phyloP scores from a whole-genome alignment of 306 rosid genomes.

The Erythrophleum fordii region DNA sequence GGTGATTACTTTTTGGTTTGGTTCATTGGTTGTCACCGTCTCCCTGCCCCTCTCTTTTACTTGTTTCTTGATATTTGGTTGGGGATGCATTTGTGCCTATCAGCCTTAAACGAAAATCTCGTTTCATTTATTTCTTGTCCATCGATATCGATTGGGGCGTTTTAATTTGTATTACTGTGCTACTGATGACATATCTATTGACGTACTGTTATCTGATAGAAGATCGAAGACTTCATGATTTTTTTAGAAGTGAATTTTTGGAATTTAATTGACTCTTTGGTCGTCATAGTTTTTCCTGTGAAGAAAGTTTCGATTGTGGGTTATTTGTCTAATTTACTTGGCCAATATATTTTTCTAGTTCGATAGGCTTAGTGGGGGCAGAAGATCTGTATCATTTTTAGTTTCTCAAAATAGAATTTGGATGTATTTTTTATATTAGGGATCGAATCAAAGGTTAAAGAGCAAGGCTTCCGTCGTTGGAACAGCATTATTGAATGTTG shows the following conservation, averaged over 20 bases:
- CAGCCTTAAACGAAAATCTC: neutral
- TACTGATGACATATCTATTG: constrained; percentile 13
- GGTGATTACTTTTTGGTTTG: constrained; percentile 17
- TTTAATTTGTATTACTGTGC: neutral
- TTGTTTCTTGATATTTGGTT: constrained; percentile 1
- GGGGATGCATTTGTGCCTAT: constrained; percentile 22
- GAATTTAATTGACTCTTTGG: constrained; percentile 35
- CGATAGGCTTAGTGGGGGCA: neutral
- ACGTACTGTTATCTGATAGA: neutral
- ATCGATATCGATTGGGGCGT: neutral
- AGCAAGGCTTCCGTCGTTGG: constrained; percentile 73
- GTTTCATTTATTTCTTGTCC: neutral
- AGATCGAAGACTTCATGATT: neutral
- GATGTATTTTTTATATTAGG: constrained; percentile 50
- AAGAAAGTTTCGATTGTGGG: neutral
- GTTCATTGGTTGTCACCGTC: constrained; percentile 16
- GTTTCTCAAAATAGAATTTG: constrained; percentile 18
- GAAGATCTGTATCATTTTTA: neutral
- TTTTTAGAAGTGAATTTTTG: neutral
- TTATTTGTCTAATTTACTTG: neutral
- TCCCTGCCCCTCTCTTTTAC: neutral
- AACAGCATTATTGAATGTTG: constrained; percentile 75
- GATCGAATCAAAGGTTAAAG: constrained; percentile 69
- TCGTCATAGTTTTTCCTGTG: neutral
- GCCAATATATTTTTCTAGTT: neutral